Base-by-base conservation (phyloP, 106 monocot species). In the Hemerocallis citrina region DNA sequence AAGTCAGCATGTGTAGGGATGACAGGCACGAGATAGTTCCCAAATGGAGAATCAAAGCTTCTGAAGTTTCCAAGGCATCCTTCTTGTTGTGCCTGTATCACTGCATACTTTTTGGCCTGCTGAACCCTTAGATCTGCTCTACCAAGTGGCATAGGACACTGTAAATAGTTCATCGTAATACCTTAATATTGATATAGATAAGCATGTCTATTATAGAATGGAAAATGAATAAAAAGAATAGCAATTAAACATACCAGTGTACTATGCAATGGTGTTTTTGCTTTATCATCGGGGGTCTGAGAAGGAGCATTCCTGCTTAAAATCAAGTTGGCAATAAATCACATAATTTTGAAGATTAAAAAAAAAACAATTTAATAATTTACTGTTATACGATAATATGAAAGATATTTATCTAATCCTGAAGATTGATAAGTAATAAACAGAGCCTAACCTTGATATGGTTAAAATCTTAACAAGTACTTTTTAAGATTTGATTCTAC, bases 41-140 rank as follows among this genome's bases (percentile, higher is more conserved):
- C 89, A 74, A 75, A 85, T 19, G 72, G 81, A 35, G 89, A 89
- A 36, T 89, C 85, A 65, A 89, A 89, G 60, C 85, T 81, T 65
- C 67, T 81, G 44, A 72, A 89, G 55, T 73, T 85, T 50, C 85
- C 85, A 27, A 89, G 73, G 52, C 89, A 85, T 29, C 78, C 85
- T 58, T 90, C 89, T 35, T 64, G 79, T 34, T 79, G 78, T 45
- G 85, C 79, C 66, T 85, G 79, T 34, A 35, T 35, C 29, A 76
- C 69, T 23, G 81, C 77, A 58, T 63, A 56, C 19, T 67, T 85
- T 64, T 89, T 89, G 32, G 74, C 76, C 47, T 75, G 64, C 27
- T 69, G 77, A 66, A 73, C 42, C 30, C 63, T 69, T 8, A 54
- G 44, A 66, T 76, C 67, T 14, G 59, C 25, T 57, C n/a, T 32